Base-by-base conservation (phyloP, 164 flowering plant genomes). In the Saururus chinensis region DNA sequence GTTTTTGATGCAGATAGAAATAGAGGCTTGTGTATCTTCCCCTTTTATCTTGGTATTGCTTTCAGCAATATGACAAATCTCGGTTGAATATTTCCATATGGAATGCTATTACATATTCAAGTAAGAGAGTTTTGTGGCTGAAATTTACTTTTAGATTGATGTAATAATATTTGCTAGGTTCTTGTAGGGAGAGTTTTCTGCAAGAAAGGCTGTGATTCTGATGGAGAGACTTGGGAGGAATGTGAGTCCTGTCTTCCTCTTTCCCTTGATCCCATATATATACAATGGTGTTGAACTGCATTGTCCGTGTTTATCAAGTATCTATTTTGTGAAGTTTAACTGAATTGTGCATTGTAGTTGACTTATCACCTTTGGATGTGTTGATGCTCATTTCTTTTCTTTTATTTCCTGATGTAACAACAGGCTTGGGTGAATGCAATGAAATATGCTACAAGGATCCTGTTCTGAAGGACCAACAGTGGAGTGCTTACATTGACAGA, bases 401-500 rank as follows among this genome's bases (percentile, higher is more conserved):
- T 45, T 45, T 45, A 13, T 45, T 45, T 57, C 14, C 24, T 60
- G 24, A 41, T 57, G 42, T 12, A 24, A 42, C 13, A 22, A 25
- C 62, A 92, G 95, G 93, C 62, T 40, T 83, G 79, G 82, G 41
- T 26, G 88, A 77, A 52, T 92, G 98, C 64, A 67, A 81, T 22
- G 91, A 89, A 74, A 82, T 84, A 60, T 92, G 98, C 74, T 89
- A 85, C 64, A 92, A 92, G 82, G 96, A 92, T 63, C 98, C 95
- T 60, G 98, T 92, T 61, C 70, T 92, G 0, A 92, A 89, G 76
- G 87, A 89, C 75, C 84, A 65, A 20, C 79, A 84, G 58, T 92
- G 98, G 96, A 92, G 93, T 82, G 89, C 98, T 70, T 89, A 77
- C 69, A 84, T 89, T 71, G 98, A 92, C 55, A 89, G 98, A 51